Evolutionary conservation across 176 grass and related monocot species (phyloP).

Genomic region (Melocanna baccifera): DNA sequence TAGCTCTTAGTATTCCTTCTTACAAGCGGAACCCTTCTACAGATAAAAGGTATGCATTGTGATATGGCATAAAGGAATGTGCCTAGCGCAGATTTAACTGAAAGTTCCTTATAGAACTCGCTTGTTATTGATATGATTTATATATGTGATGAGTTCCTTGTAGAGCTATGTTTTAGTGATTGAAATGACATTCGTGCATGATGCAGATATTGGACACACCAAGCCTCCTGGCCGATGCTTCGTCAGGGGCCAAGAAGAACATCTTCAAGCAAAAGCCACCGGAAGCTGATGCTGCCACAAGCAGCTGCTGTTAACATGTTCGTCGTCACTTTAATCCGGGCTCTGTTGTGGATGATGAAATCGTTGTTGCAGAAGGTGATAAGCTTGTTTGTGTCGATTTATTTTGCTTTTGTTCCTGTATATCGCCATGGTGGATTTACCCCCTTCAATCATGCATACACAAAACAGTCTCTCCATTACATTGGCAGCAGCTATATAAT

Average conservation of each 20-base stretch:
- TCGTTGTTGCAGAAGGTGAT: slow-evolving; percentile 9
- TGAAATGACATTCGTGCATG: background rate
- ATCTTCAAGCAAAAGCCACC: slow-evolving; percentile 95
- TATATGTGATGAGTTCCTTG: background rate
- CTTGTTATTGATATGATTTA: background rate
- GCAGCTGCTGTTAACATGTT: slow-evolving; percentile 67
- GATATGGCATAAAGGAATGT: background rate
- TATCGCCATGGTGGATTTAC: slow-evolving; percentile 10
- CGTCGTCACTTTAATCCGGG: background rate
- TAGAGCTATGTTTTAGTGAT: background rate
- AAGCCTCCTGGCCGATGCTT: slow-evolving; percentile 77
- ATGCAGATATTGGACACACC: slow-evolving; percentile 90
- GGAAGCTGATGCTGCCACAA: slow-evolving; percentile 53
- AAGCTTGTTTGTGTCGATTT: slow-evolving; percentile 14
- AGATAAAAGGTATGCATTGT: background rate
- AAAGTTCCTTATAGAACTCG: background rate
- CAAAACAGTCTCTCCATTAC: background rate
- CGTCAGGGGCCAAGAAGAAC: slow-evolving; percentile 71
- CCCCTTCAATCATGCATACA: background rate
- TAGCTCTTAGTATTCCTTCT: background rate
- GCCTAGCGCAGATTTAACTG: background rate
- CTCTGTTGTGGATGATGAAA: background rate
- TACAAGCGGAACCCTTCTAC: background rate
- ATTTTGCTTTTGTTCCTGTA: slow-evolving; percentile 24
- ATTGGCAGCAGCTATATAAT: background rate